These are phyloP conservation scores for Simmondsia chinensis DNA, from an alignment of 148 eudicot genomes.

Conservation along the genomic window DNA sequence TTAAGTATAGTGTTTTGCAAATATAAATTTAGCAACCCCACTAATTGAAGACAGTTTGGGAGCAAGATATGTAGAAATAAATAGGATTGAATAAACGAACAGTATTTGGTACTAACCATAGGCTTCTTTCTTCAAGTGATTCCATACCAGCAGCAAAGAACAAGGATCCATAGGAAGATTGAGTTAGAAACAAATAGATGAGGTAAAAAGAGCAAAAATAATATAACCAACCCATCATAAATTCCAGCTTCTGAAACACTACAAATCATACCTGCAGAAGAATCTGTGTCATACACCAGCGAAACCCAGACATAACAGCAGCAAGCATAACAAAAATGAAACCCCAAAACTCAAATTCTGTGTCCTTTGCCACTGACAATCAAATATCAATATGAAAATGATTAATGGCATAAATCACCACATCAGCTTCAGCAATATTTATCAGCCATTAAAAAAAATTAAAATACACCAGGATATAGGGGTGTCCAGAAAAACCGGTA, in stretches of 20 bases:
- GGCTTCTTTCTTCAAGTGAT: constrained; percentile 61
- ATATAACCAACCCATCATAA: background rate
- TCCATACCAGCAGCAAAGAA: constrained; percentile 18
- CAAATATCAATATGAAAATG: constrained; percentile 1
- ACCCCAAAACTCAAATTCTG: constrained; percentile 96
- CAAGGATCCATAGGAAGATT: constrained; percentile 5
- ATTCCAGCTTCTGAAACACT: background rate
- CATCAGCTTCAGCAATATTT: constrained; percentile 5
- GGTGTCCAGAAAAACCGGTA: too few species aligned
- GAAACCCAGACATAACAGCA: constrained; percentile 99
- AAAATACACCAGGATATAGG: too few species aligned
- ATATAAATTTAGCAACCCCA: background rate
- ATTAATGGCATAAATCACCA: background rate
- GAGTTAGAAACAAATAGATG: too few species aligned
- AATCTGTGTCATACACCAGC: constrained; percentile 99
- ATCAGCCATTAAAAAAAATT: background rate
- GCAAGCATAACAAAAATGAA: constrained; percentile 98
- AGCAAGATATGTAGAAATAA: background rate
- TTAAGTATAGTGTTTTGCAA: background rate
- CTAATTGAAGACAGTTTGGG: background rate
- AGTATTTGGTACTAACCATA: constrained; percentile 60
- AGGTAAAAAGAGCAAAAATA: too few species aligned
- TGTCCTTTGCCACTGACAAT: constrained; percentile 74
- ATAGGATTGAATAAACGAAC: background rate
- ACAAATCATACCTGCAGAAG: constrained; percentile 83